phyloP scores from a whole-genome alignment of 2,329 filamentous ascomycete genomes.

The Arthroderma uncinatum region DNA sequence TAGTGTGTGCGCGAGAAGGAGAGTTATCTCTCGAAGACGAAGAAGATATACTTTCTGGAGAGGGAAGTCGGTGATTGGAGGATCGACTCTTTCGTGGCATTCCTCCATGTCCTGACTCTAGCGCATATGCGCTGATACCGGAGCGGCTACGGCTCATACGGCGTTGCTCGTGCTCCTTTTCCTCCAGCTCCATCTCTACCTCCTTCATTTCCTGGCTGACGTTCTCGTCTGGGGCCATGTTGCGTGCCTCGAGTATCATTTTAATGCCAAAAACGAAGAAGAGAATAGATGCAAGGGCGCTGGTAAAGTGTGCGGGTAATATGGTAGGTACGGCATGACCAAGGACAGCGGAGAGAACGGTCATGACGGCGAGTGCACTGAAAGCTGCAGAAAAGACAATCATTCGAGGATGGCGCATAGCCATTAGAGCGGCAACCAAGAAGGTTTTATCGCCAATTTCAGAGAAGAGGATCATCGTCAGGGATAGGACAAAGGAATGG shows the following conservation, averaged over 20 bases:
- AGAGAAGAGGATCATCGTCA: conserved; percentile 95
- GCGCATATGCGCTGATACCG: conserved; percentile 59
- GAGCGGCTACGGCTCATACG: conserved; percentile 56
- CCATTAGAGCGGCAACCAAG: conserved; percentile 92
- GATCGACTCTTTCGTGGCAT: conserved; percentile 55
- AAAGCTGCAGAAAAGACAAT: conserved; percentile 95
- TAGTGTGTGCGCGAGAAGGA: conserved; percentile 36
- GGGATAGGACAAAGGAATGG: conserved; percentile 82
- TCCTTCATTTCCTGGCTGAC: conserved; percentile 97
- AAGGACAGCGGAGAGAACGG: conserved; percentile 79
- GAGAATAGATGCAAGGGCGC: conserved; percentile 68
- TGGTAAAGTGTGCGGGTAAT: conserved; percentile 82
- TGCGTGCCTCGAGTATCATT: conserved; percentile 73
- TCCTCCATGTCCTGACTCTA: conserved; percentile 66
- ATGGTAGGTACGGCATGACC: conserved; percentile 85
- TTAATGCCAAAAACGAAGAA: conserved; percentile 85
- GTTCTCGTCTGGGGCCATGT: conserved; percentile 80
- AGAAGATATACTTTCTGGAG: conserved; percentile 68
- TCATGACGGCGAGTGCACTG: conserved; percentile 84
- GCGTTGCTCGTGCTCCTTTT: conserved; percentile 71
- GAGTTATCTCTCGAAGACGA: conserved; percentile 55
- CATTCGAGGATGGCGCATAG: conserved; percentile 91
- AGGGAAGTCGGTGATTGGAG: conserved; percentile 60
- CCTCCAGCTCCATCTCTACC: conserved; percentile 84
- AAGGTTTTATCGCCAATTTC: conserved; percentile 99